Evolutionary conservation across 2,329 filamentous ascomycete genomes (phyloP).

Genomic region (Myriosclerotinia scirpicola): DNA sequence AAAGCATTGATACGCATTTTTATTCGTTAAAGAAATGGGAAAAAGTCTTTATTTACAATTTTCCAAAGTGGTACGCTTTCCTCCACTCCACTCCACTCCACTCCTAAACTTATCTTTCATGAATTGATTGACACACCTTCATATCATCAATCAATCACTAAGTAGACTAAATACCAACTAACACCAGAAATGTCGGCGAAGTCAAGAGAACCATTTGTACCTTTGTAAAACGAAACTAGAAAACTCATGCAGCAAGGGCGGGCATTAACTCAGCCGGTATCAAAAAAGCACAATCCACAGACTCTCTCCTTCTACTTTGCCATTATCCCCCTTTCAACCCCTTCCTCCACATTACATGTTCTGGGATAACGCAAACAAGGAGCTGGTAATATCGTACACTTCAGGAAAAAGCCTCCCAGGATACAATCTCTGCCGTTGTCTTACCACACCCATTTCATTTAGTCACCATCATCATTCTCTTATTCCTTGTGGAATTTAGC

Average conservation of each 20-base stretch:
- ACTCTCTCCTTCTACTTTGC: constrained; percentile 15
- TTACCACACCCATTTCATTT: constrained; percentile 5
- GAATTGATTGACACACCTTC: constrained; percentile 1
- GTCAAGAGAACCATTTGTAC: constrained; percentile 23
- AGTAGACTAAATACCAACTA: constrained; percentile 20
- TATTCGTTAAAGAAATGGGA: constrained; percentile 10
- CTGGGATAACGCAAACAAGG: constrained; percentile 20
- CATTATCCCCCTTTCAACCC: constrained; percentile 14
- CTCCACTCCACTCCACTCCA: constrained; percentile 20
- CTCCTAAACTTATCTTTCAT: constrained; percentile 19
- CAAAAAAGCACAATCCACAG: constrained; percentile 21
- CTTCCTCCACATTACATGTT: constrained; percentile 22
- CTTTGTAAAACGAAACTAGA: constrained; percentile 25
- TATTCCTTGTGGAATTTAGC: constrained; percentile 49
- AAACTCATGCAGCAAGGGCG: constrained; percentile 23
- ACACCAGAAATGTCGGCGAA: constrained; percentile 24
- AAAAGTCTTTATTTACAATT: constrained; percentile 22
- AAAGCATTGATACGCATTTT: constrained; percentile 5
- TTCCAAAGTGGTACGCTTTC: constrained; percentile 23
- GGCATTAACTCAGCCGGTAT: constrained; percentile 26
- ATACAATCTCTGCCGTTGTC: constrained; percentile 19
- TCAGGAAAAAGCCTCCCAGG: constrained; percentile 20
- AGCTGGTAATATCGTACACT: constrained; percentile 24
- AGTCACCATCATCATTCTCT: constrained; percentile 17
- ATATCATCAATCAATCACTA: constrained; percentile 18